These are phyloP conservation scores for Lyophyllum semitale DNA, from an alignment of 768 basidiomycete species.

Conservation along the genomic window DNA sequence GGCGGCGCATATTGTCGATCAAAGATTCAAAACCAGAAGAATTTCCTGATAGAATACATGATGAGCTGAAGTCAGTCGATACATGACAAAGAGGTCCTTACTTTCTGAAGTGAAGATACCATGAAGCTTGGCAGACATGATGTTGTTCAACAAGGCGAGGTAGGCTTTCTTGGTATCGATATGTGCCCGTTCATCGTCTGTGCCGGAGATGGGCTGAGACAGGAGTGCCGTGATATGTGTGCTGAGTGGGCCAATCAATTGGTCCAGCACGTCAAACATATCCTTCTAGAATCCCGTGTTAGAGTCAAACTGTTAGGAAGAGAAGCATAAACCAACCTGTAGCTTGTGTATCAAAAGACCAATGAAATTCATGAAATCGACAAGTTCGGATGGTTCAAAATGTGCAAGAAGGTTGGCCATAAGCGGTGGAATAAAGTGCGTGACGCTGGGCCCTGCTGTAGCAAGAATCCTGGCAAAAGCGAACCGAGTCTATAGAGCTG, in stretches of 20 bases:
- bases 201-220: constrained; percentile 80
- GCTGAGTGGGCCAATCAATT: constrained; percentile 85
- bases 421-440: constrained; percentile 83
- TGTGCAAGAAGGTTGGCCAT: constrained; percentile 91
- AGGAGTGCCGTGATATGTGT: constrained; percentile 79
- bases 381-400: constrained; percentile 89
- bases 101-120: constrained; percentile 86
- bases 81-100: constrained; percentile 37
- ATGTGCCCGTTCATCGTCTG: constrained; percentile 82
- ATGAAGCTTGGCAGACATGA: constrained; percentile 82
- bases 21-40: constrained; percentile 70
- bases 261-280: constrained; percentile 86
- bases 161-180: constrained; percentile 88
- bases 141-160: constrained; percentile 75
- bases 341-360: constrained; percentile 88
- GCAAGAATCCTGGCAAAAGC: constrained; percentile 93
- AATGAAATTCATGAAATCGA: constrained; percentile 96
- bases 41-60: constrained; percentile 34
- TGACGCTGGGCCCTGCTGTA: constrained; percentile 76
- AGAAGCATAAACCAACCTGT: constrained; percentile 52
- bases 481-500: constrained; percentile 70
- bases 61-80: background rate
- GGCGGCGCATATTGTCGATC: constrained; percentile 69
- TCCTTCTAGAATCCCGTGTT: constrained; percentile 56
- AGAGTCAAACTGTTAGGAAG: background rate